A percentile compares a stretch with the other conserved stretches of the same genome.
phyloP scores from a whole-genome alignment of 1,139 yeast genomes.

The Debaryomyces nepalensis region DNA sequence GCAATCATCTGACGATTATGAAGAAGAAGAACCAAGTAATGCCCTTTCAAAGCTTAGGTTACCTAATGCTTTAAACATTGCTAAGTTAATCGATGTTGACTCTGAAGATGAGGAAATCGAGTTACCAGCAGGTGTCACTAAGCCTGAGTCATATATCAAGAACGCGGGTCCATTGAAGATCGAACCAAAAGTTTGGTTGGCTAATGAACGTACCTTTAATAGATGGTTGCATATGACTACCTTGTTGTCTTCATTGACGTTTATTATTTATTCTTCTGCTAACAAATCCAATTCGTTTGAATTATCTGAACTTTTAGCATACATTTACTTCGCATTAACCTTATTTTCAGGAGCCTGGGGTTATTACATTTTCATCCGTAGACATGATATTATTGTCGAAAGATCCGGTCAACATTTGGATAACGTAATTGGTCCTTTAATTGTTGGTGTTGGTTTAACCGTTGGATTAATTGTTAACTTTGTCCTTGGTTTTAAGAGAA shows the following conservation, averaged over 20 bases:
- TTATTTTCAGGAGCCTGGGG: constrained; percentile 90
- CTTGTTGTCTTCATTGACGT: constrained; percentile 82
- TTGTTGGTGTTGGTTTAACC: constrained; percentile 73
- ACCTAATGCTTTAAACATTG: constrained; percentile 31
- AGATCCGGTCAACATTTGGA: constrained; percentile 89
- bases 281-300: constrained; percentile 59
- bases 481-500: constrained; percentile 60
- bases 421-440: constrained; percentile 84
- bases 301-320: constrained; percentile 70
- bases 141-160: constrained; percentile 78
- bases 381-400: constrained; percentile 74
- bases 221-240: constrained; percentile 96
- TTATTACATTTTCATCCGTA: constrained; percentile 69
- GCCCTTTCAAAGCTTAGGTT: constrained; percentile 21
- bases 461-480: constrained; percentile 75
- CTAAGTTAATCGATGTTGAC: constrained; percentile 63
- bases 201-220: constrained; percentile 95
- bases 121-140: constrained; percentile 86
- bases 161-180: constrained; percentile 91
- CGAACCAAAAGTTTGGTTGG: constrained; percentile 98
- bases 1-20: constrained; percentile 45
- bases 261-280: constrained; percentile 81
- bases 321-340: constrained; percentile 78
- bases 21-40: constrained; percentile 39
- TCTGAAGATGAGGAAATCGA: constrained; percentile 85